Percentiles rank a stretch among this genome's conserved stretches.
Evolutionary conservation across 2,329 filamentous ascomycete genomes (phyloP).

Genomic region (Didymella sp.): DNA sequence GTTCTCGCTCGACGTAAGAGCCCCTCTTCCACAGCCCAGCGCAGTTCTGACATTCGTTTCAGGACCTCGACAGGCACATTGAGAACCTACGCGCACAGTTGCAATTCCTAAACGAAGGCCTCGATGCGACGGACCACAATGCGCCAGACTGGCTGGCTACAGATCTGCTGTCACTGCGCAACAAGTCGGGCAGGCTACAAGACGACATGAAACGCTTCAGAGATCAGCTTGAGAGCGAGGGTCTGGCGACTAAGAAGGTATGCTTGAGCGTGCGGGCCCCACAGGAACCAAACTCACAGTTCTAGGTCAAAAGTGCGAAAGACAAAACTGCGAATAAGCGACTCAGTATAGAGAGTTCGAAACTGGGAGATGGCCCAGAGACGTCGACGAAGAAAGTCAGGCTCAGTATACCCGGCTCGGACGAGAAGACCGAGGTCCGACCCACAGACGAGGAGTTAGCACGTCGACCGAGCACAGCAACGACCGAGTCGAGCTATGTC

Average conservation of each 20-base stretch:
- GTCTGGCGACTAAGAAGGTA: conserved; percentile 36
- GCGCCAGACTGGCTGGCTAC: conserved; percentile 47
- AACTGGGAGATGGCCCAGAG: conserved; percentile 9
- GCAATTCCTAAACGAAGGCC: conserved; percentile 39
- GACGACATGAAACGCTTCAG: conserved; percentile 46
- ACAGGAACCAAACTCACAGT: conserved; percentile 13
- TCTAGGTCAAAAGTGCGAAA: conserved; percentile 27
- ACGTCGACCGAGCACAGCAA: conserved; percentile 23
- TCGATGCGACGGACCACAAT: conserved; percentile 46
- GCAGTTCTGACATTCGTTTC: conserved; percentile 24
- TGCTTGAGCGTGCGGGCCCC: background rate
- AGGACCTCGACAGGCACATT: conserved; percentile 46
- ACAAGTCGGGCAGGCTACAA: conserved; percentile 42
- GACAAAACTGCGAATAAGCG: conserved; percentile 35
- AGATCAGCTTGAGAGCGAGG: conserved; percentile 38
- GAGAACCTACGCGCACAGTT: conserved; percentile 39
- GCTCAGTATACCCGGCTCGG: conserved; percentile 19
- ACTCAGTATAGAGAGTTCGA: conserved; percentile 39
- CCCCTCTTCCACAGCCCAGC: conserved; percentile 5
- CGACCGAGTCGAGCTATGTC: conserved; percentile 26
- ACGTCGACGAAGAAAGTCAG: conserved; percentile 11
- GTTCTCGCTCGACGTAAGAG: conserved; percentile 40
- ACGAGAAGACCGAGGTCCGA: conserved; percentile 23
- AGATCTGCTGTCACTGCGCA: conserved; percentile 43
- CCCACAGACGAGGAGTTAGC: conserved; percentile 25